Base-by-base conservation (phyloP, 129 eudicot genomes). In the Arctium lappa region DNA sequence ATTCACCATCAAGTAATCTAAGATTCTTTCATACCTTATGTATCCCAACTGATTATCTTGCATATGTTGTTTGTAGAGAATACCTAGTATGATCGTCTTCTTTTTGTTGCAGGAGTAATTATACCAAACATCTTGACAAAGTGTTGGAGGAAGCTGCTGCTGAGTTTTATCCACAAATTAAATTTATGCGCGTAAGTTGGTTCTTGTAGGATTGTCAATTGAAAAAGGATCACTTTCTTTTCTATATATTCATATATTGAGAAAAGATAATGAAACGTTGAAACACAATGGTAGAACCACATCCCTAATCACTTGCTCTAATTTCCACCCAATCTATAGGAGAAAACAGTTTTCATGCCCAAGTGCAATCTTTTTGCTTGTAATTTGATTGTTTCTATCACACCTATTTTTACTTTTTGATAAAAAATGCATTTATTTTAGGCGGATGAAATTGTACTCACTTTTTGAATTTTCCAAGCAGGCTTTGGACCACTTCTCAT, bases 131-230 rank as follows among this genome's bases (percentile, higher is more conserved):
- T 88, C 94, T 94, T 68, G 98, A 94, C 80, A 89, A 87, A 79
- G 97, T 94, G 70, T 79, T 94, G 85, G 97, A 91, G 88, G 97
- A 94, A 87, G 89, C 98, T 86, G 97, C 98, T 6, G 97, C 88
- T 5, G 85, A 94, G 79, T 92, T 91, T 82, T 81, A 91, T 87
- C 98, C 97, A 5, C 87, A 89, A 82, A 89, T 92, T 22, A 94
- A 91, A 80, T 91, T 94, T 84, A 86, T 94, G 97, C 94, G 98
- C 33, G 97, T 91, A 89, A 89, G 98, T 88, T 85, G 76, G 33
- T 65, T 68, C 27, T 82, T 76, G 60, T 15, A 29, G 68, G 84
- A 36, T 56, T 69, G 5, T 81, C 46, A 46, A 34, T 27, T 73
- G 36, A 62, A 65, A 53, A 37, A 46, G 66, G 68, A 36, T 22